These are phyloP conservation scores for Fusarium sp. DNA, from an alignment of 2,329 filamentous ascomycete species.

Conservation along the genomic window DNA sequence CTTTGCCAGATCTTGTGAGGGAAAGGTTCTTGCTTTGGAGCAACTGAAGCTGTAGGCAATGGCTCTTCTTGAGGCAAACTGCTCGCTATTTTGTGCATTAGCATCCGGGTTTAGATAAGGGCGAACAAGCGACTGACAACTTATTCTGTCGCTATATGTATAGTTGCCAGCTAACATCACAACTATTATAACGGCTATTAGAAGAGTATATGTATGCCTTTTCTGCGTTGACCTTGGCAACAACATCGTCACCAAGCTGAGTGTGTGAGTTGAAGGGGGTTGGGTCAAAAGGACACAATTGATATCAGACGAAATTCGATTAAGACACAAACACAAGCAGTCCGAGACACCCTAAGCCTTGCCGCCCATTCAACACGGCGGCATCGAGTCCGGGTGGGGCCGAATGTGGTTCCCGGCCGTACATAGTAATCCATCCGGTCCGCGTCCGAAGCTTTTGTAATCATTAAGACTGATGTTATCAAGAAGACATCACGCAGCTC, in stretches of 20 bases:
- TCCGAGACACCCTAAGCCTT: too few species aligned
- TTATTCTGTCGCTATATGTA: constrained; percentile 18
- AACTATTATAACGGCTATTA: constrained; percentile 11
- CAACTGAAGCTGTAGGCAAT: neutral
- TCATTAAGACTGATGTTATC: too few species aligned
- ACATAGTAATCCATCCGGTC: too few species aligned
- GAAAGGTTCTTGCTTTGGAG: constrained; percentile 17
- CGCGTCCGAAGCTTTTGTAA: too few species aligned
- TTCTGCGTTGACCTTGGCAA: constrained; percentile 2
- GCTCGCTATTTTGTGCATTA: constrained; percentile 15
- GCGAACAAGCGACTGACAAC: constrained; percentile 10
- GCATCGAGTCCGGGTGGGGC: too few species aligned
- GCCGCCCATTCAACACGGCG: too few species aligned
- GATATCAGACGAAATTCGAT: neutral
- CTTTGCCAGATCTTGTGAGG: constrained; percentile 52
- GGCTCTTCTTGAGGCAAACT: neutral
- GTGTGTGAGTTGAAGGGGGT: neutral
- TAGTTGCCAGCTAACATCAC: constrained; percentile 22
- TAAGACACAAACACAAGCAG: too few species aligned
- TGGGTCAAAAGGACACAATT: neutral
- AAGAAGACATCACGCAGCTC: too few species aligned
- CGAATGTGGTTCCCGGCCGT: too few species aligned
- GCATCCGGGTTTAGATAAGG: neutral
- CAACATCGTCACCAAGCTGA: constrained; percentile 1
- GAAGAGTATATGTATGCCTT: constrained; percentile 16